A percentile compares a stretch with the other conserved stretches of the same genome.
Conservation (phyloP, 768 basidiomycete genomes). For the Trametes cingulata region DNA sequence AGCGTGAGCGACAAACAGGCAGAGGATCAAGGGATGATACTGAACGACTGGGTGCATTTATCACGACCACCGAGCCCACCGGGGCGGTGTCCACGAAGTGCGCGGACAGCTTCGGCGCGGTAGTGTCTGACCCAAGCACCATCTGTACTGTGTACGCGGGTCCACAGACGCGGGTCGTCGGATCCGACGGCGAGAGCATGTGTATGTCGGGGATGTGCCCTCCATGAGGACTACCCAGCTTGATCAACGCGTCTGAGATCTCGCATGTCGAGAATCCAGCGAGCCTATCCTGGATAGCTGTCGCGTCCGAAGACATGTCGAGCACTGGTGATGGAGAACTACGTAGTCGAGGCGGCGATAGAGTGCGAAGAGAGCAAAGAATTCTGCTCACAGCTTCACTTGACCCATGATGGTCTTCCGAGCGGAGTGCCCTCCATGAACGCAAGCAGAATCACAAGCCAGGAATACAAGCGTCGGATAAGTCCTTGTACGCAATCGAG, state of each 20-base stretch:
- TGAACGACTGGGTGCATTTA: conserved; percentile 72
- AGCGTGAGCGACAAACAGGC: not conserved
- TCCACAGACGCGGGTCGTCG: conserved; percentile 54
- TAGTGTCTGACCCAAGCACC: conserved; percentile 58
- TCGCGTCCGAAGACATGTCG: conserved; percentile 25
- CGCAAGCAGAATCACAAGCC: conserved; percentile 6
- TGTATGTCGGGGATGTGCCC: conserved; percentile 82
- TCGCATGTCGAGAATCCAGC: conserved; percentile 72
- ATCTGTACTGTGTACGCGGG: conserved; percentile 89
- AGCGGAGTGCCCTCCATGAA: not conserved
- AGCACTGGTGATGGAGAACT: not conserved
- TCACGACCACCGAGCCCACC: conserved; percentile 64
- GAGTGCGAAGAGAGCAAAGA: too few species aligned
- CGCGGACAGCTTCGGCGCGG: conserved; percentile 59
- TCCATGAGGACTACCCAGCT: conserved; percentile 68
- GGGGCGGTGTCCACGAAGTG: conserved; percentile 86
- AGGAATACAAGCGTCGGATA: not conserved
- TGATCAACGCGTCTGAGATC: conserved; percentile 86
- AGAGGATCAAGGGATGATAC: conserved; percentile 20
- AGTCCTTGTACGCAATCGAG: not conserved
- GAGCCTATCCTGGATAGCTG: conserved; percentile 20
- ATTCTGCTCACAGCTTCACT: too few species aligned
- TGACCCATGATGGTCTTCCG: too few species aligned
- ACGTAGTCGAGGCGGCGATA: not conserved
- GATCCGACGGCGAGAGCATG: conserved; percentile 49